Conservation (phyloP, 441 rosid genomes). For the Biscutella laevigata region DNA sequence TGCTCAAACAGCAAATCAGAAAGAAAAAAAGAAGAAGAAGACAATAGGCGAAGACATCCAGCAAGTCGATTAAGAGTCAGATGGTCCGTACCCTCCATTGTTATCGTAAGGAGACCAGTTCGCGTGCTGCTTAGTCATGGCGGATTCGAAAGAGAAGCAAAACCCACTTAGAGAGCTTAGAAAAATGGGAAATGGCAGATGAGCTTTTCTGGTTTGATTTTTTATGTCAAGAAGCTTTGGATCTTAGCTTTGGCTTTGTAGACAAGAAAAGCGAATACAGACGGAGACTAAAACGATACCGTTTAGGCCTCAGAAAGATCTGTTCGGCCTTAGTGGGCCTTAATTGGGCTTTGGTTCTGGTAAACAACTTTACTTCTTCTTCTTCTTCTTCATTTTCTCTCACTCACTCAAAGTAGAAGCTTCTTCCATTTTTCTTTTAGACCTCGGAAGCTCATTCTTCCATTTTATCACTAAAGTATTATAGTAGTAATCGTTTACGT, state of each 20-base stretch:
- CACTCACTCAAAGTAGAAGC: conserved; percentile 1
- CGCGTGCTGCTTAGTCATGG: conserved; percentile 74
- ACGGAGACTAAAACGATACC: neutral
- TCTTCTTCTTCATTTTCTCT: neutral
- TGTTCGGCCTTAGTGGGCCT: conserved; percentile 4
- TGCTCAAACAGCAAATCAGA: neutral
- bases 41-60: neutral
- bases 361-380: neutral
- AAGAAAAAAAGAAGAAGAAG: neutral
- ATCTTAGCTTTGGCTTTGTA: conserved; percentile 23
- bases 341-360: neutral
- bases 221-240: neutral
- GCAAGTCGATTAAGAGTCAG: neutral
- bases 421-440: neutral
- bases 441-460: no score
- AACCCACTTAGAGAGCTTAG: conserved; percentile 1
- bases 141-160: conserved; percentile 11
- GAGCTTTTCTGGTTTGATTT: neutral
- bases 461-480: neutral
- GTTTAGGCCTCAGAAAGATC: no score
- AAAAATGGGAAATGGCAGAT: neutral
- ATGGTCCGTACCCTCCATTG: conserved; percentile 58
- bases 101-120: conserved; percentile 90
- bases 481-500: neutral
- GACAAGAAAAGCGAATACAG: conserved; percentile 22